Evolutionary conservation across 805 yeast species (phyloP), one percentile per base, ranked within the genome.

Genomic region (Starmera quercuum): DNA sequence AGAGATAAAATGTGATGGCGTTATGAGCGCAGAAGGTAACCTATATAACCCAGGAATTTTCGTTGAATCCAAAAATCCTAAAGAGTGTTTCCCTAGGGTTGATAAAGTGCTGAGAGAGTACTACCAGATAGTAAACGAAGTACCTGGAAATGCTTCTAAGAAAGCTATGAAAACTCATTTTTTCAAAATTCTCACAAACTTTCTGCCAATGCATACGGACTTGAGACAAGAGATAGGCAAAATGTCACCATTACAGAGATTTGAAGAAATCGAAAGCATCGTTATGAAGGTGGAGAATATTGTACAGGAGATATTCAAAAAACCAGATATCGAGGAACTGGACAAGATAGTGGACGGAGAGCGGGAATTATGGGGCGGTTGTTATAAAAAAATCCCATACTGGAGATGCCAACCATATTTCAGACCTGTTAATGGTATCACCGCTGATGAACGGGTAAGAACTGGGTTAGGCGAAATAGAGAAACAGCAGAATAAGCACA

Each of bases 321-420:
- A 71, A 31, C 66, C 63, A 1, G 65, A 75, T 35, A 75, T 76
- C n/a, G 64, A 59, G 4, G 70, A 68, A 32, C 40, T 68, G 14
- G 96, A 86, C 49, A 56, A 50, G 4, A 67, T 82, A 1, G 61
- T 58, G 0, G 63, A 58, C 7, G 86, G 87, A 0, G 73, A 70
- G 6, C 46, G 51, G 24, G 75, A 76, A 45, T 51, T 59, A 17
- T 82, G 94, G 88, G 95, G 95, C 31, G 95, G 95, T 1, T 47
- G 67, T 11, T 90, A 92, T 55, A 76, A 77, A 54, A 71, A 68
- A 5, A 75, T 90, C 12, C 97, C 98, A 2, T 87, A 82, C 55
- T 90, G 97, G 97, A 71, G 97, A 49, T 78, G 95, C 44, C 98
- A 90, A 59, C 98, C 98, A 2, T 83, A 84, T 54, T 90, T 90